Evolutionary conservation across 2,329 filamentous ascomycete genomes (phyloP).

Genomic region (Hypoxylon sp.): DNA sequence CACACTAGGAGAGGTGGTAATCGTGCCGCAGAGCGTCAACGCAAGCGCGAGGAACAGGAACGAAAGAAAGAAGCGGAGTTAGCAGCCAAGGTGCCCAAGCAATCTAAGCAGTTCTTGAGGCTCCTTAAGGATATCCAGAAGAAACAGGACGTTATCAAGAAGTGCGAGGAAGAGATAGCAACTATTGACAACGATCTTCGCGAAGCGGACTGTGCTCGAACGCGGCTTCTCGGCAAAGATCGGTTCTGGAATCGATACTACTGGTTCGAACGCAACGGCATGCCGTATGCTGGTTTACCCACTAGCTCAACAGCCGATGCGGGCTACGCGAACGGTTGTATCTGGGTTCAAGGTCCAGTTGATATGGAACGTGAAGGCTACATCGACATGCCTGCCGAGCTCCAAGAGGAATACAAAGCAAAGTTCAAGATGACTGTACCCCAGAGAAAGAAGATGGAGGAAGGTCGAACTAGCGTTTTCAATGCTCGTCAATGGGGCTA

Average conservation of each 20-base stretch:
- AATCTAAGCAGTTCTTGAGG: conserved; percentile 90
- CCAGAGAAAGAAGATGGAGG: conserved; percentile 87
- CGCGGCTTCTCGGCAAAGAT: conserved; percentile 90
- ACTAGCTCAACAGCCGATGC: conserved; percentile 89
- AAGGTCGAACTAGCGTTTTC: conserved; percentile 83
- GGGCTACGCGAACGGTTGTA: conserved; percentile 91
- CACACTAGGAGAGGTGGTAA: conserved; percentile 75
- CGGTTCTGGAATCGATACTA: conserved; percentile 99
- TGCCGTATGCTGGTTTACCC: conserved; percentile 93
- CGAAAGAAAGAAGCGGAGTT: conserved; percentile 78
- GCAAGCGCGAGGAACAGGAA: conserved; percentile 81
- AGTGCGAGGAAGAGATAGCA: conserved; percentile 87
- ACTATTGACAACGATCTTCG: conserved; percentile 91
- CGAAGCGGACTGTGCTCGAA: conserved; percentile 93
- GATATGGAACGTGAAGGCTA: conserved; percentile 89
- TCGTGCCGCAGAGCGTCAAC: conserved; percentile 78
- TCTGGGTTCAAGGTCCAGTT: conserved; percentile 97
- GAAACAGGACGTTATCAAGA: conserved; percentile 83
- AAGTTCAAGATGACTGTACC: conserved; percentile 86
- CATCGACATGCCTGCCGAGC: conserved; percentile 80
- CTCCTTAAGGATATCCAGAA: conserved; percentile 90
- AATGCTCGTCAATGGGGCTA: conserved; percentile 91
- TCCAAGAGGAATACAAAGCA: conserved; percentile 80
- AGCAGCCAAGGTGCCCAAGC: conserved; percentile 77
- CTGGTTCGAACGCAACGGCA: conserved; percentile 99